A percentile compares a stretch with the other conserved stretches of the same genome.
Evolutionary conservation across 2,329 filamentous ascomycete species (phyloP).

Genomic region (Cladosporium halotolerans): DNA sequence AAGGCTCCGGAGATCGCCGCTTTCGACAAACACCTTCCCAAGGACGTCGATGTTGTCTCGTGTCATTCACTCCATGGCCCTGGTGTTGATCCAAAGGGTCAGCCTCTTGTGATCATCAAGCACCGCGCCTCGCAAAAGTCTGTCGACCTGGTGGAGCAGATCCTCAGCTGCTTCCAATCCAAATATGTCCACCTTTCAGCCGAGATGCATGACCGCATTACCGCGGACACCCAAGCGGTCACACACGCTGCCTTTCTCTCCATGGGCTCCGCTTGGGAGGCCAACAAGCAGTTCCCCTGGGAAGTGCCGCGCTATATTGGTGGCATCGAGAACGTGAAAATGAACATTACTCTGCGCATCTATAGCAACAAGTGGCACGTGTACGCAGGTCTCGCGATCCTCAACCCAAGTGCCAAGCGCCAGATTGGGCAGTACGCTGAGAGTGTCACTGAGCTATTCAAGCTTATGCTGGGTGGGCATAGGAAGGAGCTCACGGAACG

Average conservation of each 20-base stretch:
- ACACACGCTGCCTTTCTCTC: constrained; percentile 92
- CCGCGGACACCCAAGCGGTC: constrained; percentile 94
- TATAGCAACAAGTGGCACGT: constrained; percentile 99
- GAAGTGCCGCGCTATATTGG: constrained; percentile 92
- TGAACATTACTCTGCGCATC: constrained; percentile 95
- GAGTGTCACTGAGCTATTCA: constrained; percentile 89
- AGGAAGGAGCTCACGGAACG: constrained; percentile 65
- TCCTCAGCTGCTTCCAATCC: constrained; percentile 76
- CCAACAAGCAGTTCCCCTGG: constrained; percentile 94
- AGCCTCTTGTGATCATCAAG: constrained; percentile 89
- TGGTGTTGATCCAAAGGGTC: constrained; percentile 76
- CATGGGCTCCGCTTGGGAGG: constrained; percentile 98
- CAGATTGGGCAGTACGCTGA: constrained; percentile 93
- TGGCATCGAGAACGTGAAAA: constrained; percentile 98
- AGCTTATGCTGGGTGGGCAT: constrained; percentile 88
- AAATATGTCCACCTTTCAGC: constrained; percentile 85
- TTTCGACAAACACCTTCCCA: constrained; percentile 81
- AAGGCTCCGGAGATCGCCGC: constrained; percentile 94
- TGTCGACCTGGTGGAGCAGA: constrained; percentile 69
- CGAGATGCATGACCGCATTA: constrained; percentile 88
- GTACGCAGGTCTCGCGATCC: constrained; percentile 91
- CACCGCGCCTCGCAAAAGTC: constrained; percentile 77
- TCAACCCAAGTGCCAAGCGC: constrained; percentile 85
- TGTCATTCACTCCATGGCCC: constrained; percentile 96
- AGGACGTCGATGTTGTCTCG: constrained; percentile 86